Evolutionary conservation across 208 protist species (phyloP).

Genomic region (Angomonas ambiguus): DNA sequence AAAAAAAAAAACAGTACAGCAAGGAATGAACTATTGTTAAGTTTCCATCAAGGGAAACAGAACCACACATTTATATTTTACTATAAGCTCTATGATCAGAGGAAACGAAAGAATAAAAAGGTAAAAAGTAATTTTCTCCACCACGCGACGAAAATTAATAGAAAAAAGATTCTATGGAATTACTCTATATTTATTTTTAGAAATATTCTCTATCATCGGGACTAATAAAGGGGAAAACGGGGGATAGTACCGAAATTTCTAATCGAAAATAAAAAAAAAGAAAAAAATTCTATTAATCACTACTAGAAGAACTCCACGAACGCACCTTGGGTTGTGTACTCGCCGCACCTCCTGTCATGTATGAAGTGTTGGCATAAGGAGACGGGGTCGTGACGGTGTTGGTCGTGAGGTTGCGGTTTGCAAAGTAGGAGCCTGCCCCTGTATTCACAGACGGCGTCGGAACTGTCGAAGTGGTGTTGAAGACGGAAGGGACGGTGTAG

Average conservation of each 20-base stretch:
- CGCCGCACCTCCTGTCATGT: constrained; percentile 14
- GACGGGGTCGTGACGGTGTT: not conserved
- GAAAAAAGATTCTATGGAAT: constrained; percentile 10
- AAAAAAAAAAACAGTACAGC: constrained; percentile 1
- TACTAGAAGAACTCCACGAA: not conserved
- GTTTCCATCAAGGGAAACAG: too few species aligned
- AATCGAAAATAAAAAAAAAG: constrained; percentile 14
- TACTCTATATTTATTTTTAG: not conserved
- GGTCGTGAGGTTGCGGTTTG: not conserved
- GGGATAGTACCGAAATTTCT: too few species aligned
- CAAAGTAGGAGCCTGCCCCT: constrained; percentile 3
- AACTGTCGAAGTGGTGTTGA: not conserved
- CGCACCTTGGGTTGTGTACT: not conserved
- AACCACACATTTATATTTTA: too few species aligned
- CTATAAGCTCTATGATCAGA: too few species aligned
- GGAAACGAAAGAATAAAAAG: too few species aligned
- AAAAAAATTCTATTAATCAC: constrained; percentile 6
- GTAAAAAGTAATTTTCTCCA: constrained; percentile 7
- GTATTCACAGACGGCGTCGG: not conserved
- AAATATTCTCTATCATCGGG: too few species aligned
- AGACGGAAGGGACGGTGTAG: not conserved
- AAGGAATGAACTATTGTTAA: too few species aligned
- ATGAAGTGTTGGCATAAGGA: constrained; percentile 15
- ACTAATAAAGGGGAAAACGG: too few species aligned
- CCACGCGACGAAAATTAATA: not conserved